These are phyloP conservation scores for Didymella segeticola DNA, from an alignment of 2,329 filamentous ascomycete genomes.

Conservation along the genomic window DNA sequence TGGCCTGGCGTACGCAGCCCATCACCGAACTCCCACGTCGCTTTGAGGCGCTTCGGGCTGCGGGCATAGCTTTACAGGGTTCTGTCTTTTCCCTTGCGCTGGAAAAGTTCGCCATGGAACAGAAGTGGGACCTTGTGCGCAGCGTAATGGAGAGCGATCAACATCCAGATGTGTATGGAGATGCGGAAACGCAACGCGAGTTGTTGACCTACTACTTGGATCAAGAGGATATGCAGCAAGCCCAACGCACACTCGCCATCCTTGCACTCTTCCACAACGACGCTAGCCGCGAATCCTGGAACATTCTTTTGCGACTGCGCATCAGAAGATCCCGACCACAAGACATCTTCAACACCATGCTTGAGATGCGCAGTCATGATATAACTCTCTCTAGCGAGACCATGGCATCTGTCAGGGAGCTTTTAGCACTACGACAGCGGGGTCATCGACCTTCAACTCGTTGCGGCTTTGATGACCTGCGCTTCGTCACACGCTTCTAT, in stretches of 20 bases:
- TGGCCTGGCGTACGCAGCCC: conserved; percentile 70
- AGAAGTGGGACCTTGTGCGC: conserved; percentile 60
- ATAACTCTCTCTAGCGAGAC: conserved; percentile 54
- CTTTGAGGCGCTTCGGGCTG: conserved; percentile 66
- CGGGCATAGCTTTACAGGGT: conserved; percentile 67
- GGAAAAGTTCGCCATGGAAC: conserved; percentile 65
- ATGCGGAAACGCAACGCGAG: conserved; percentile 60
- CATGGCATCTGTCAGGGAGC: conserved; percentile 48
- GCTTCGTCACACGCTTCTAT: conserved; percentile 57
- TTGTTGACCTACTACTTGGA: conserved; percentile 61
- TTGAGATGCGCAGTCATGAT: conserved; percentile 58
- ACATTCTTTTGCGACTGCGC: conserved; percentile 55
- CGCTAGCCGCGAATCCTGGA: conserved; percentile 52
- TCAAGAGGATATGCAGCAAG: conserved; percentile 58
- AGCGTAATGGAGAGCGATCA: conserved; percentile 66
- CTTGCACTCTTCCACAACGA: conserved; percentile 54
- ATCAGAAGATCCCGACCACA: conserved; percentile 34
- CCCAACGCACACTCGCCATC: conserved; percentile 63
- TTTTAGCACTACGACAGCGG: conserved; percentile 49
- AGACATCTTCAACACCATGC: conserved; percentile 46
- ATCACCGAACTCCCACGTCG: conserved; percentile 63
- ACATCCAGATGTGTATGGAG: conserved; percentile 69
- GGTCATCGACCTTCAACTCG: conserved; percentile 44
- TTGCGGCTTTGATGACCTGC: conserved; percentile 45
- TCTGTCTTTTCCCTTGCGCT: conserved; percentile 72